These are phyloP conservation scores for Penicillium manginii DNA, from an alignment of 495 filamentous ascomycete species.

Conservation along the genomic window DNA sequence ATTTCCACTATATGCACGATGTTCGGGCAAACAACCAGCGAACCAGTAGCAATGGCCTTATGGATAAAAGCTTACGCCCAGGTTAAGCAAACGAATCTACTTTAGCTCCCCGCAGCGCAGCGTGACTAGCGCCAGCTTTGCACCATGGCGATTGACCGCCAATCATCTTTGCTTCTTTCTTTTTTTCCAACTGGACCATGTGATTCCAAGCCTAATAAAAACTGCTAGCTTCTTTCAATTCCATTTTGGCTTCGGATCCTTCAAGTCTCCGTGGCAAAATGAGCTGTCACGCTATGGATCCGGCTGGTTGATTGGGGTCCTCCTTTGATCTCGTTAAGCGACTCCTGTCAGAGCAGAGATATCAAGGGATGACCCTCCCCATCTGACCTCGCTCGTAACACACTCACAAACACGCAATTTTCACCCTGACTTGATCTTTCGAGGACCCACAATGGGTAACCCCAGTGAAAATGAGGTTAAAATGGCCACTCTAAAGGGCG, in stretches of 20 bases:
- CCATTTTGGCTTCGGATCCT: slow-evolving; percentile 16
- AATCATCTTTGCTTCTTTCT: slow-evolving; percentile 14
- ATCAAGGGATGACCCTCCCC: slow-evolving; percentile 9
- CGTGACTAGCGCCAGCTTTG: slow-evolving; percentile 18
- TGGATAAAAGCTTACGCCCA: background rate
- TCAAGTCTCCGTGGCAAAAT: slow-evolving; percentile 26
- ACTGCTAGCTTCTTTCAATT: slow-evolving; percentile 8
- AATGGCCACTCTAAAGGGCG: slow-evolving; percentile 17
- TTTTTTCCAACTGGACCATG: slow-evolving; percentile 3
- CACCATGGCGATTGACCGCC: slow-evolving; percentile 4
- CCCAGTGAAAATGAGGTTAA: background rate
- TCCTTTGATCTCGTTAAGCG: slow-evolving; percentile 4
- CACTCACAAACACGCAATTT: background rate
- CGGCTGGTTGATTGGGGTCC: background rate
- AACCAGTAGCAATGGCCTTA: slow-evolving; percentile 34
- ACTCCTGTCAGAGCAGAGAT: slow-evolving; percentile 14
- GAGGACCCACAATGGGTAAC: background rate
- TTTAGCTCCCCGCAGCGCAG: background rate
- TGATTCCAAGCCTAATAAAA: background rate
- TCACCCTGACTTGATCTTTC: background rate
- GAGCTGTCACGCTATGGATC: slow-evolving; percentile 1
- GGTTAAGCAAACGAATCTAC: background rate
- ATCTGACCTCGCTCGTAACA: background rate
- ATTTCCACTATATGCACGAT: background rate
- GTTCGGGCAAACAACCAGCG: background rate